Evolutionary conservation across 2,329 filamentous ascomycete genomes (phyloP).

Genomic region (Tolypocladium amazonense): DNA sequence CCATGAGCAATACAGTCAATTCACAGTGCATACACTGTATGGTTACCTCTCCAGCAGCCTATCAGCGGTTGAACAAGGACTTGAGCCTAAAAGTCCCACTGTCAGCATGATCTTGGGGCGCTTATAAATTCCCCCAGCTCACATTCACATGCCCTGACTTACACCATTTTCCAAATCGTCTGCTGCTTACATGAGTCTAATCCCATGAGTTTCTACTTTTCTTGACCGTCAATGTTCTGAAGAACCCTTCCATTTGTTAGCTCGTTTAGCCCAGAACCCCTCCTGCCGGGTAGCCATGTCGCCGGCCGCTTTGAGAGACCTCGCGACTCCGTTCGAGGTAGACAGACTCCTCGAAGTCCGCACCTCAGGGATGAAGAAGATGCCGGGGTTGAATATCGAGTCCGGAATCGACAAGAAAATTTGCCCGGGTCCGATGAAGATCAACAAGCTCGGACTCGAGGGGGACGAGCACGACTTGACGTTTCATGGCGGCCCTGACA

Average conservation of each 20-base stretch:
- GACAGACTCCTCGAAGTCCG: conserved; percentile 47
- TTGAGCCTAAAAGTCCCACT: neutral
- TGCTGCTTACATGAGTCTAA: too few relatives aligned
- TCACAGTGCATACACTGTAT: neutral
- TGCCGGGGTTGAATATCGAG: conserved; percentile 37
- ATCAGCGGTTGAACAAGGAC: neutral
- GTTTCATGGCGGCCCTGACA: conserved; percentile 52
- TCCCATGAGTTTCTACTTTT: neutral
- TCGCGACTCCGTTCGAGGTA: conserved; percentile 29
- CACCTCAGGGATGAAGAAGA: conserved; percentile 43
- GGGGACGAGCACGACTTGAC: conserved; percentile 52
- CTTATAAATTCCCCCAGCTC: neutral
- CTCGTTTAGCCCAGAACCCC: neutral
- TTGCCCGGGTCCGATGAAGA: conserved; percentile 30
- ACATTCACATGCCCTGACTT: neutral
- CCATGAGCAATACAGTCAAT: neutral
- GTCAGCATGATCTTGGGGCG: neutral
- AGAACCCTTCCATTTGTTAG: neutral
- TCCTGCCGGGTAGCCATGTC: neutral
- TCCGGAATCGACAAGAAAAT: conserved; percentile 47
- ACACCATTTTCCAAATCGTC: neutral
- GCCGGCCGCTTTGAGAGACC: conserved; percentile 11
- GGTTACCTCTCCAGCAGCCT: neutral
- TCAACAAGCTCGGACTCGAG: conserved; percentile 39
- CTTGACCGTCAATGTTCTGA: too few relatives aligned